Percentiles rank a stretch among this genome's conserved stretches.
These are phyloP conservation scores for Emergomyces africanus DNA, from an alignment of 2,329 filamentous ascomycete genomes.

Conservation along the genomic window DNA sequence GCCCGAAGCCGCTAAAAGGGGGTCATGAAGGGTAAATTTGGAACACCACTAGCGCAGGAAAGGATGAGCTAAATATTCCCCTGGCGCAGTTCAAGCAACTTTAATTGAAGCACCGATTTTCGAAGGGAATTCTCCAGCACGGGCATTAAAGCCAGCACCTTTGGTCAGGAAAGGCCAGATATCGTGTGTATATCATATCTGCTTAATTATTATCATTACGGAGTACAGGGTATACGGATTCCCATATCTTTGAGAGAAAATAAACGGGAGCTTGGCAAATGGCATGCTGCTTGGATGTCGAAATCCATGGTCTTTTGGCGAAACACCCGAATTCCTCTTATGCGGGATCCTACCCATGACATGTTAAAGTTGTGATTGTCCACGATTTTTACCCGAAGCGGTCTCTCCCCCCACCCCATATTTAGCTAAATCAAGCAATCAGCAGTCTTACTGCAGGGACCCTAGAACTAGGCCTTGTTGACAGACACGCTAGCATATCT, in stretches of 20 bases:
- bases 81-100: too few species aligned
- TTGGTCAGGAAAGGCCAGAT: not conserved
- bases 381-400: not conserved
- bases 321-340: too few species aligned
- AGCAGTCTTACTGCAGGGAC: not conserved
- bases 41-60: too few species aligned
- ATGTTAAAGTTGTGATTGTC: not conserved
- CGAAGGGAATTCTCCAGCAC: too few species aligned
- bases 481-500: not conserved
- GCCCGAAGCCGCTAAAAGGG: too few species aligned
- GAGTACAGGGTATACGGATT: not conserved
- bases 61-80: too few species aligned
- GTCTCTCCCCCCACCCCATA: not conserved
- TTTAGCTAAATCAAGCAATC: not conserved
- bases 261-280: accelerated
- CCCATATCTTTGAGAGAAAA: not conserved
- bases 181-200: not conserved
- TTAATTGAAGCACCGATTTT: too few species aligned
- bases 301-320: not conserved
- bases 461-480: not conserved
- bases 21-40: too few species aligned
- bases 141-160: too few species aligned
- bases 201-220: not conserved
- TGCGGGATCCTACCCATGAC: too few species aligned
- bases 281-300: not conserved